Evolutionary conservation across 108 stramenopile genomes (phyloP).

Genomic region (Nitzschia sp.): DNA sequence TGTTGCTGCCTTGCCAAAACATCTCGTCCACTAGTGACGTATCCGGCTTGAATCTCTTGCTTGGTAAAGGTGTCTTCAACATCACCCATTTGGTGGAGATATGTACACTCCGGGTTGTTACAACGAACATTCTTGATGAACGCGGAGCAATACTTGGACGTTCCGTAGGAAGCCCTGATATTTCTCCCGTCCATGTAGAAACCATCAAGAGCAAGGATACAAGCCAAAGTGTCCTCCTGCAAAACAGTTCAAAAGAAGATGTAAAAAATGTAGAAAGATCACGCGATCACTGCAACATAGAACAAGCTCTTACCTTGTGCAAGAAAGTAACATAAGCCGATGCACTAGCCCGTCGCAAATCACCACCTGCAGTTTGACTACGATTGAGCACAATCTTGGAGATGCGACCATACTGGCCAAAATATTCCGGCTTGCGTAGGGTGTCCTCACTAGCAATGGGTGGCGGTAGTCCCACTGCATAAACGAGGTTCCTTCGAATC

Average conservation of each 20-base stretch:
- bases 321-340: slow-evolving; percentile 96
- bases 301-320: slow-evolving; percentile 66
- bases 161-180: slow-evolving; percentile 95
- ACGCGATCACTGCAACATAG: too few relatives aligned
- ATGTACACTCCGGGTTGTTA: slow-evolving; percentile 98
- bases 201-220: slow-evolving; percentile 89
- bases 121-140: slow-evolving; percentile 95
- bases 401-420: slow-evolving; percentile 97
- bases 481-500: slow-evolving; percentile 95
- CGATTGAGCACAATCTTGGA: slow-evolving; percentile 93
- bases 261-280: background rate
- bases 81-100: slow-evolving; percentile 94
- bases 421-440: slow-evolving; percentile 88
- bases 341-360: slow-evolving; percentile 70
- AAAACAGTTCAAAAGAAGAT: slow-evolving; percentile 2
- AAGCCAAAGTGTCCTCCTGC: slow-evolving; percentile 86
- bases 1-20: slow-evolving; percentile 82
- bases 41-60: slow-evolving; percentile 92
- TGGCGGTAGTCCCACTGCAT: slow-evolving; percentile 92
- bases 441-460: slow-evolving; percentile 82
- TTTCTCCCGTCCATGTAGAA: slow-evolving; percentile 88
- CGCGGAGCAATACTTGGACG: slow-evolving; percentile 97
- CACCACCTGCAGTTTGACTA: slow-evolving; percentile 66
- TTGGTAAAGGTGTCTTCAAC: slow-evolving; percentile 93
- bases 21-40: slow-evolving; percentile 87